Evolutionary conservation across 23 red algal genomes (phyloP).

Genomic region (Agarophyton chilense): DNA sequence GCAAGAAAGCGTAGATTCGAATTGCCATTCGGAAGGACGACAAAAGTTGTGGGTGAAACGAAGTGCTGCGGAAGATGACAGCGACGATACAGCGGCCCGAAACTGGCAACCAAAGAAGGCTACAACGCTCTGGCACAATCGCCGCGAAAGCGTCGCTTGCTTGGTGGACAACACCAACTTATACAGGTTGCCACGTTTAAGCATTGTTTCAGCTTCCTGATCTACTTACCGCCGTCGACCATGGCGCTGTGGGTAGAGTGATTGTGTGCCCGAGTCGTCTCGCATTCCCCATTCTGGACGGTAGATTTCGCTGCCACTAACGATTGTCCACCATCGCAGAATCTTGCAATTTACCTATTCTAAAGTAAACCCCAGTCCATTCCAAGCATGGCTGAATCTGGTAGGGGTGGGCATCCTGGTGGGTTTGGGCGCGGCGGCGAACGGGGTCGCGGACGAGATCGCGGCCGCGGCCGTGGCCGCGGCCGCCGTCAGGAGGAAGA

Average conservation of each 20-base stretch:
- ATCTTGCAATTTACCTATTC: too few relatives aligned
- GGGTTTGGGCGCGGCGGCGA: slow-evolving; percentile 82
- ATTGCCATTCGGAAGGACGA: not conserved
- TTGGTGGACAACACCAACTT: too few relatives aligned
- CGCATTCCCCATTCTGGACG: not conserved
- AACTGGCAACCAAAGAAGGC: too few relatives aligned
- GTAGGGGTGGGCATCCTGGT: slow-evolving; percentile 78
- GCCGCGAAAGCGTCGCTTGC: too few relatives aligned
- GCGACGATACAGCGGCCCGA: too few relatives aligned
- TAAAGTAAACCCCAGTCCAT: not conserved
- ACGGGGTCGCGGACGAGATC: slow-evolving; percentile 77
- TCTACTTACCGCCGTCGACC: not conserved
- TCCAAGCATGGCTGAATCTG: slow-evolving; percentile 66
- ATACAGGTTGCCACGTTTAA: not conserved
- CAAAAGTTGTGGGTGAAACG: too few relatives aligned
- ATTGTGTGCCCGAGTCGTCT: too few relatives aligned
- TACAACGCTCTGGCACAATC: too few relatives aligned
- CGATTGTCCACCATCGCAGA: too few relatives aligned
- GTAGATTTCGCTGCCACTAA: not conserved
- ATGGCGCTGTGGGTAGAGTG: too few relatives aligned
- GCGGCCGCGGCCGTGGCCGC: slow-evolving; percentile 78
- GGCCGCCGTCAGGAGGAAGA: slow-evolving; percentile 85
- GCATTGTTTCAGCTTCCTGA: not conserved
- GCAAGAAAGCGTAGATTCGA: not conserved
- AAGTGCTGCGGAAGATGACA: not conserved